Percentiles rank a stretch among this genome's conserved stretches.
phyloP scores from a whole-genome alignment of 2,329 filamentous ascomycete species.

The Cercospora berteroae region DNA sequence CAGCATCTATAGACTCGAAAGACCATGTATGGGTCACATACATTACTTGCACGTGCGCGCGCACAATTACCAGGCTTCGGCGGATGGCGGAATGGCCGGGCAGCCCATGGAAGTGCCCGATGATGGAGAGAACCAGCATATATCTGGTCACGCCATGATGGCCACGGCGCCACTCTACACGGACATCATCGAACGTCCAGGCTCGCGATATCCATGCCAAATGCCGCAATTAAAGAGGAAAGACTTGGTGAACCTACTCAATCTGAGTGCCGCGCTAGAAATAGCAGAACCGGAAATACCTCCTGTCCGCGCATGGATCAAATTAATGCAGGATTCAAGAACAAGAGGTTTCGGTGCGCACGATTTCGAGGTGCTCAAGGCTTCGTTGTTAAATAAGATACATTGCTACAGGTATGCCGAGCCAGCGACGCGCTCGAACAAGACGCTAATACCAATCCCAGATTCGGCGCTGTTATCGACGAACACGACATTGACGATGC shows the following conservation, averaged over 20 bases:
- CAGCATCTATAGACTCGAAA: slow-evolving; percentile 20
- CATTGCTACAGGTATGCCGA: slow-evolving; percentile 24
- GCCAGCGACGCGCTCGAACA: not conserved
- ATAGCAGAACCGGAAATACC: slow-evolving; percentile 24
- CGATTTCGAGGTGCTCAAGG: slow-evolving; percentile 24
- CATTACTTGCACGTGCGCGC: slow-evolving; percentile 28
- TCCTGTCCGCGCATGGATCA: slow-evolving; percentile 27
- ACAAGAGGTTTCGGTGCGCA: slow-evolving; percentile 14
- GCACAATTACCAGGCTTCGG: slow-evolving; percentile 23
- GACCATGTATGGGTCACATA: slow-evolving; percentile 27
- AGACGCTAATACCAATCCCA: slow-evolving; percentile 5
- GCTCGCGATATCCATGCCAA: slow-evolving; percentile 17
- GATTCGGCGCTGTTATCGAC: slow-evolving; percentile 25
- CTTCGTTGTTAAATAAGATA: slow-evolving; percentile 21
- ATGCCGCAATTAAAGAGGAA: slow-evolving; percentile 21
- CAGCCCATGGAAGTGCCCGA: slow-evolving; percentile 23
- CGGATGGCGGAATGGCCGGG: slow-evolving; percentile 11
- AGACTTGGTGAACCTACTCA: slow-evolving; percentile 23
- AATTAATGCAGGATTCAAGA: slow-evolving; percentile 24
- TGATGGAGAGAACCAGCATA: slow-evolving; percentile 28
- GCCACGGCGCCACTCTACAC: slow-evolving; percentile 21
- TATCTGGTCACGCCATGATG: slow-evolving; percentile 28
- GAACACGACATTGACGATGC: slow-evolving; percentile 24
- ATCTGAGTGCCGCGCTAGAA: slow-evolving; percentile 22
- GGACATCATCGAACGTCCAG: slow-evolving; percentile 21